phyloP scores from a whole-genome alignment of 805 yeast species.

The Candida saitoana region DNA sequence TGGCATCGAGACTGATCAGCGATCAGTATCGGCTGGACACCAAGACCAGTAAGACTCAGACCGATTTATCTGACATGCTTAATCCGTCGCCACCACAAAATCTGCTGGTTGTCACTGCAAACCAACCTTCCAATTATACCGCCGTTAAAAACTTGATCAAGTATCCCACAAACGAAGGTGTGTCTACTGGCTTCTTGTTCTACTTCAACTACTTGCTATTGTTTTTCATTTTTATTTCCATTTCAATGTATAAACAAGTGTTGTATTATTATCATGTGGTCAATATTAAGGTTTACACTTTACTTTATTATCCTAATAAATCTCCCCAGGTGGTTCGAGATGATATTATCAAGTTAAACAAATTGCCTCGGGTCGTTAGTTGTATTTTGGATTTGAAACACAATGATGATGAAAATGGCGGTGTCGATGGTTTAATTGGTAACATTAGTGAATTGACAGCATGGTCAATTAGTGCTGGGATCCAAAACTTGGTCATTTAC shows the following conservation, averaged over 20 bases:
- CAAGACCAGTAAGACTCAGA: neutral
- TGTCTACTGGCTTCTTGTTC: conserved; percentile 3
- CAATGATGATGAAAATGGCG: conserved; percentile 85
- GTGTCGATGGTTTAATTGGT: conserved; percentile 73
- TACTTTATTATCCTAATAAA: conserved; percentile 63
- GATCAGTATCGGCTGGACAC: neutral
- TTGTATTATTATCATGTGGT: conserved; percentile 50
- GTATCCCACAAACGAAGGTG: neutral
- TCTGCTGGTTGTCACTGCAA: neutral
- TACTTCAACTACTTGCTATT: conserved; percentile 46
- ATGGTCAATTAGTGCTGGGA: conserved; percentile 91
- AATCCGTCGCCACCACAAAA: neutral
- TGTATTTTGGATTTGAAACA: conserved; percentile 69
- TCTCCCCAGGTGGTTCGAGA: conserved; percentile 84
- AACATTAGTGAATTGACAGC: conserved; percentile 74
- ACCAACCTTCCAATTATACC: neutral
- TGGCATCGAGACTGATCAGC: neutral
- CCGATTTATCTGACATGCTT: neutral
- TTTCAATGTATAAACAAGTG: conserved; percentile 51
- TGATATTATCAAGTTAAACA: conserved; percentile 68
- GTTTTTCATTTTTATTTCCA: conserved; percentile 49
- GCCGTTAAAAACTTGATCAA: neutral
- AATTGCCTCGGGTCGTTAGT: conserved; percentile 75
- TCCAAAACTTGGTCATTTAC: conserved; percentile 65
- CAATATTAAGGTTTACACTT: conserved; percentile 53